A percentile compares a stretch with the other conserved stretches of the same genome.
These are phyloP conservation scores for Closterium sp. DNA, from an alignment of 139 green algal genomes.

Conservation along the genomic window DNA sequence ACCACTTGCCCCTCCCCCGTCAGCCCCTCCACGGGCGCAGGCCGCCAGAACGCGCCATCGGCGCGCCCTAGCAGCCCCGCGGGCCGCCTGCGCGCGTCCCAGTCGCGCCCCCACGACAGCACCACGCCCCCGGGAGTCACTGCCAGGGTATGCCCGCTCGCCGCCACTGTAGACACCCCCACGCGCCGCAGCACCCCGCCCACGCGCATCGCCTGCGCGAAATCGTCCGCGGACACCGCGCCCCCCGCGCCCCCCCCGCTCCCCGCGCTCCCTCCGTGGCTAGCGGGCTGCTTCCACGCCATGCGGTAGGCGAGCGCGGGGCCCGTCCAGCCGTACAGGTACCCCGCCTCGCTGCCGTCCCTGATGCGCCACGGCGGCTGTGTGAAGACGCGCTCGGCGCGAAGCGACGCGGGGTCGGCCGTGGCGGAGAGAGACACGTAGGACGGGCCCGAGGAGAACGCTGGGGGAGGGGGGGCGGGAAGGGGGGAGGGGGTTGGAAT, in stretches of 20 bases:
- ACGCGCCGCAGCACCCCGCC: slow-evolving; percentile 13
- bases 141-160: slow-evolving; percentile 26
- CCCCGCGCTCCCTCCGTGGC: not conserved
- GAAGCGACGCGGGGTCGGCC: too few species aligned
- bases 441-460: not conserved
- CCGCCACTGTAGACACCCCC: not conserved
- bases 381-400: not conserved
- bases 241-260: too few species aligned
- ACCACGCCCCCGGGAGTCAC: slow-evolving; percentile 1
- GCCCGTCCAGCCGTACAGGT: slow-evolving; percentile 12
- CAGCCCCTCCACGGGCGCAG: slow-evolving; percentile 7
- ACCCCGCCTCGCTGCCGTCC: slow-evolving; percentile 5
- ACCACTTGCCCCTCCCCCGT: slow-evolving; percentile 8
- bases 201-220: not conserved
- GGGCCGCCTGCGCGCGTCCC: not conserved
- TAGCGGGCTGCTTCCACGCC: not conserved
- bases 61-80: slow-evolving; percentile 14
- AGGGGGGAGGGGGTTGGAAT: not conserved
- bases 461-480: not conserved
- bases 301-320: slow-evolving; percentile 21
- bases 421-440: not conserved
- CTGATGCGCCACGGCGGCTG: not conserved
- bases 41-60: not conserved
- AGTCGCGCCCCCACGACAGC: slow-evolving; percentile 23
- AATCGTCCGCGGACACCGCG: not conserved